phyloP scores from a whole-genome alignment of 441 rosid genomes.

The Gossypium lobatum region DNA sequence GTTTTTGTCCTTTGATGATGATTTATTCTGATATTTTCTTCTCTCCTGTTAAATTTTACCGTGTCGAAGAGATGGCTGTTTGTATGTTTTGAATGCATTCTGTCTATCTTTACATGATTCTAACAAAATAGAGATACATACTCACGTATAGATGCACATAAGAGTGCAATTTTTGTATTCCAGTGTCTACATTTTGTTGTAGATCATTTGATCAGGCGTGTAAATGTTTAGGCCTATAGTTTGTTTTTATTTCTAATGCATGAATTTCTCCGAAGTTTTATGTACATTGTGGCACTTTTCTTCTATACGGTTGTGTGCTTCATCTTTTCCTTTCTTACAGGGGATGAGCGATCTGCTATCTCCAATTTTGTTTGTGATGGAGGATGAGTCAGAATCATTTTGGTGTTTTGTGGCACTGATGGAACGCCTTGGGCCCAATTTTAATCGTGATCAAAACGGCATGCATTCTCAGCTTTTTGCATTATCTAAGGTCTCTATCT shows the following conservation, averaged over 20 bases:
- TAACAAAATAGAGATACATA: not conserved
- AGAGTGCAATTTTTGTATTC: not conserved
- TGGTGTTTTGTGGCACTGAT: conserved; percentile 96
- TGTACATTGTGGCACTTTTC: not conserved
- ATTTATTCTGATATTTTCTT: not conserved
- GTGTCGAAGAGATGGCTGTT: not conserved
- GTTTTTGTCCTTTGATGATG: not conserved
- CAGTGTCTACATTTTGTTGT: not conserved
- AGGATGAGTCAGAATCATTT: conserved; percentile 87
- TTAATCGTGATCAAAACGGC: conserved; percentile 97
- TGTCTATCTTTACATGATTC: not conserved
- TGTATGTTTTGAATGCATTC: not conserved
- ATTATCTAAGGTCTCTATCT: conserved; percentile 65
- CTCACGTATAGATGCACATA: not conserved
- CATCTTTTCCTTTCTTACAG: conserved; percentile 32
- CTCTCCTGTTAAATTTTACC: not conserved
- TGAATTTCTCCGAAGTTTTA: not conserved
- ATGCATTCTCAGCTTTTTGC: conserved; percentile 99
- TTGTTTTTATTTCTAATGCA: not conserved
- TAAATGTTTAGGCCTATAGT: not conserved
- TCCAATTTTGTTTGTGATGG: conserved; percentile 86
- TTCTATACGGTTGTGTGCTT: not conserved
- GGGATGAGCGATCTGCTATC: conserved; percentile 98
- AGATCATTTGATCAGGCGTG: not conserved
- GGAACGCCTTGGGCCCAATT: conserved; percentile 98